Conservation (phyloP, 345 rosid species). For the Arabis hirsuta region DNA sequence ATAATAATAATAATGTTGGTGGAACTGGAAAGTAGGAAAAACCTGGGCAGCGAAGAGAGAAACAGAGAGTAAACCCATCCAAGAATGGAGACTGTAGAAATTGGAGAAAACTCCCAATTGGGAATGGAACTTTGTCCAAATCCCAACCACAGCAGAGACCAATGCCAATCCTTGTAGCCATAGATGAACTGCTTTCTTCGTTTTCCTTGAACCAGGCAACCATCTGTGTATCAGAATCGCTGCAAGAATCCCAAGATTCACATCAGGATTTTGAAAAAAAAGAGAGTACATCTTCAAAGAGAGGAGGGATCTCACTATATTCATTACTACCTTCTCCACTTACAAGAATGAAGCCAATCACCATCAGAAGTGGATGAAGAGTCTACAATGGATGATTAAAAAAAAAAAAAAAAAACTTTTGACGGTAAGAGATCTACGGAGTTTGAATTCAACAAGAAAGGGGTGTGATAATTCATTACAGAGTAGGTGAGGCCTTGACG, state of each 20-base stretch:
- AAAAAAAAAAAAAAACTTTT: not conserved
- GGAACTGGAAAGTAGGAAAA: not conserved
- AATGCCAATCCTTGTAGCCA: conserved; percentile 88
- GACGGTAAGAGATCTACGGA: too few species aligned
- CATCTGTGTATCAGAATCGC: conserved; percentile 89
- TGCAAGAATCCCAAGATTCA: conserved; percentile 44
- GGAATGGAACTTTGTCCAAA: conserved; percentile 85
- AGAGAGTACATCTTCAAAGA: not conserved
- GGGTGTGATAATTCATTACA: conserved; percentile 42
- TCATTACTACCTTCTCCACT: conserved; percentile 83
- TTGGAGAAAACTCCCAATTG: conserved; percentile 69
- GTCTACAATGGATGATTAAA: conserved; percentile 38
- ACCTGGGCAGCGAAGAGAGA: conserved; percentile 92
- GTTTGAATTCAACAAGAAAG: not conserved
- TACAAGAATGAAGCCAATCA: conserved; percentile 85
- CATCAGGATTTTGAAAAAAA: not conserved
- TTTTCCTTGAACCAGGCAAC: conserved; percentile 84
- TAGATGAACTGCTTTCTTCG: conserved; percentile 86
- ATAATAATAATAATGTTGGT: conserved; percentile 30
- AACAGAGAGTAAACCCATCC: conserved; percentile 94
- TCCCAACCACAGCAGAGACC: conserved; percentile 79
- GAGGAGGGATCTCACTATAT: not conserved
- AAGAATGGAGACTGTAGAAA: conserved; percentile 92
- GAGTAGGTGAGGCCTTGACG: conserved; percentile 64
- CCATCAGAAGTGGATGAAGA: conserved; percentile 89